Evolutionary conservation across 352 stramenopile species (phyloP).

Genomic region (Pythium pyrilobum): DNA sequence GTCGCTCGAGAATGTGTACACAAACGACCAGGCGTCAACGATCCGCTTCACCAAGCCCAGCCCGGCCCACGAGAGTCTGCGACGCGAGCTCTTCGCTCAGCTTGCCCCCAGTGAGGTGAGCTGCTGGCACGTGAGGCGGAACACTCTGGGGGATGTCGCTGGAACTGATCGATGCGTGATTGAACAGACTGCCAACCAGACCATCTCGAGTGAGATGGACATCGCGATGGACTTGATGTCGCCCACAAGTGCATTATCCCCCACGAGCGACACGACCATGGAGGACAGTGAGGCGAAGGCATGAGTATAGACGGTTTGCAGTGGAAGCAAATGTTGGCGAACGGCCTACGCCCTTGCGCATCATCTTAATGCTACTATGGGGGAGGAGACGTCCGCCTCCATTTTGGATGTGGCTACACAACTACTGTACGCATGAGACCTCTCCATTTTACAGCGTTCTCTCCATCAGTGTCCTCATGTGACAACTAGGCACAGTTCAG

Average conservation of each 20-base stretch:
- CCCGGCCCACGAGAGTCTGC: slow-evolving; percentile 72
- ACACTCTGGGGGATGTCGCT: too few relatives aligned
- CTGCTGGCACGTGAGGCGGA: too few relatives aligned
- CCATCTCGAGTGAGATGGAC: slow-evolving; percentile 9
- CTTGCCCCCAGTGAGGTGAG: slow-evolving; percentile 30
- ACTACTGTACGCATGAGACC: too few relatives aligned
- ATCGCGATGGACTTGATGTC: slow-evolving; percentile 8
- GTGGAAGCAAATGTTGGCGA: too few relatives aligned
- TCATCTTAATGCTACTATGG: too few relatives aligned
- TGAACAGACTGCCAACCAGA: slow-evolving; percentile 2
- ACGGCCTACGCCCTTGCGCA: too few relatives aligned
- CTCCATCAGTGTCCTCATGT: too few relatives aligned
- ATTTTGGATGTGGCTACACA: too few relatives aligned
- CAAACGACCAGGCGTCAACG: slow-evolving; percentile 89
- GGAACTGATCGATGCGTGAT: too few relatives aligned
- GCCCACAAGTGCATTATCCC: slow-evolving; percentile 8
- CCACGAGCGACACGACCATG: slow-evolving; percentile 11
- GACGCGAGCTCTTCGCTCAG: slow-evolving; percentile 75
- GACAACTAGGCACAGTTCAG: not conserved
- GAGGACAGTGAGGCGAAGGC: slow-evolving; percentile 19
- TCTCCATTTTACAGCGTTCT: too few relatives aligned
- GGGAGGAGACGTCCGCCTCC: too few relatives aligned
- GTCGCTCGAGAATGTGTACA: slow-evolving; percentile 92
- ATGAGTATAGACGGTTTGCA: too few relatives aligned
- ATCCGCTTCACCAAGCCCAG: slow-evolving; percentile 84